These are phyloP conservation scores for Ophiostoma fasciatum DNA, from an alignment of 2,329 filamentous ascomycete species.

Conservation along the genomic window DNA sequence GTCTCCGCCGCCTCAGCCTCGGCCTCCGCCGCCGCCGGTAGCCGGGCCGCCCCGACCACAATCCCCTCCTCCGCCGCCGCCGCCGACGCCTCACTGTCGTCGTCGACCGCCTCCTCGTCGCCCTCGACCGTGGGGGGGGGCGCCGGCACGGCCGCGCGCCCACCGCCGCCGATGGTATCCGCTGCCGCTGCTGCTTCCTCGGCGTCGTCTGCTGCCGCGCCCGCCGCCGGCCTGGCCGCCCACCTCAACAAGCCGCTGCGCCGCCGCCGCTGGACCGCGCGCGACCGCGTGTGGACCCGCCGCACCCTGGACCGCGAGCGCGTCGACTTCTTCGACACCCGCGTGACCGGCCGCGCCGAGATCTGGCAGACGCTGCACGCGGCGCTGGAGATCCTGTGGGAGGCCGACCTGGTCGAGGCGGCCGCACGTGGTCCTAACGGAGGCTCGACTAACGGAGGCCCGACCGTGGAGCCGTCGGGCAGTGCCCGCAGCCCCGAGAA, in stretches of 20 bases:
- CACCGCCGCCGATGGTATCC: background rate
- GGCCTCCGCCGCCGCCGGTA: slow-evolving; percentile 11
- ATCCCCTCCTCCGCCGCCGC: slow-evolving; percentile 5
- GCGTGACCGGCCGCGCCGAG: slow-evolving; percentile 62
- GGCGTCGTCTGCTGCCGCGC: background rate
- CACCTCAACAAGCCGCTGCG: slow-evolving; percentile 58
- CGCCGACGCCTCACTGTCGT: slow-evolving; percentile 6
- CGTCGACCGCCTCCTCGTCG: slow-evolving; percentile 8
- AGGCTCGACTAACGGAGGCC: no score
- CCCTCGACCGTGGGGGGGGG: background rate
- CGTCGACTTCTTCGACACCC: slow-evolving; percentile 77
- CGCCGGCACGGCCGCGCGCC: background rate
- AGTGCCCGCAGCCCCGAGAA: slow-evolving; percentile 13
- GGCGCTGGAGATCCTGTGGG: slow-evolving; percentile 54
- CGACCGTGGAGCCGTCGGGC: no score
- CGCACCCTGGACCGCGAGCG: slow-evolving; percentile 54
- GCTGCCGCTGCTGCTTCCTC: background rate
- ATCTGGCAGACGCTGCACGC: slow-evolving; percentile 65
- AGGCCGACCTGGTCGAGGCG: slow-evolving; percentile 18
- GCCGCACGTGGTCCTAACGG: no score
- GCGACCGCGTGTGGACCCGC: slow-evolving; percentile 54
- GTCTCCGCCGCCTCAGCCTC: slow-evolving; percentile 5
- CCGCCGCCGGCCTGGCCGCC: slow-evolving; percentile 33
- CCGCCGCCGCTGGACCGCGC: slow-evolving; percentile 50
- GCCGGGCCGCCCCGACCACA: slow-evolving; percentile 8